These are phyloP conservation scores for Wickerhamiella parazyma DNA, from an alignment of 805 yeast species.

Conservation along the genomic window DNA sequence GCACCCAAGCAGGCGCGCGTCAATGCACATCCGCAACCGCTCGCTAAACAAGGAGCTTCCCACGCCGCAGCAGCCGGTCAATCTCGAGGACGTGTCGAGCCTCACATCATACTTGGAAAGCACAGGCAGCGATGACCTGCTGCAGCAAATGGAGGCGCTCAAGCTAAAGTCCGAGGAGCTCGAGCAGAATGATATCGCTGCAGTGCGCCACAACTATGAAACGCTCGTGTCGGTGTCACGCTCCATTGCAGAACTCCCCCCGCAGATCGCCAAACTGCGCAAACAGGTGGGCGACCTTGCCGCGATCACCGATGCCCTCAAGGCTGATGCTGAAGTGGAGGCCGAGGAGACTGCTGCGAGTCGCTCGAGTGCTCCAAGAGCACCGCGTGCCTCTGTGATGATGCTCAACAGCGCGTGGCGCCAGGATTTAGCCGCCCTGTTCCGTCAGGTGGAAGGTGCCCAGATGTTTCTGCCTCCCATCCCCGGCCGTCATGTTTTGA, in stretches of 20 bases:
- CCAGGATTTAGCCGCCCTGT: constrained; percentile 50
- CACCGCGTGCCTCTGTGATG: constrained; percentile 56
- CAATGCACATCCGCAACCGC: constrained; percentile 2
- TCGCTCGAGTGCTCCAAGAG: constrained; percentile 17
- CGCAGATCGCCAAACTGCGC: constrained; percentile 50
- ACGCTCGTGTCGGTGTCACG: constrained; percentile 27
- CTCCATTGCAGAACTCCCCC: constrained; percentile 49
- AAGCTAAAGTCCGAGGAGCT: constrained; percentile 13
- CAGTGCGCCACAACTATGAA: constrained; percentile 22
- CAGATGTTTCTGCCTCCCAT: constrained; percentile 60
- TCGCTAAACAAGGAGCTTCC: not conserved
- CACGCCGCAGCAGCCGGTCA: not conserved
- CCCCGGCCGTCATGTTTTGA: constrained; percentile 68
- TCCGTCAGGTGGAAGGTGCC: constrained; percentile 82
- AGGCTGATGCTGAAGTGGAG: constrained; percentile 39
- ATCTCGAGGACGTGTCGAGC: not conserved
- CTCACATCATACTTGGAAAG: not conserved
- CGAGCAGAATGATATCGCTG: constrained; percentile 19
- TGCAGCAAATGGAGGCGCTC: constrained; percentile 14
- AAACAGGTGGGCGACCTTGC: constrained; percentile 45
- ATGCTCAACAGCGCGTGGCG: constrained; percentile 76
- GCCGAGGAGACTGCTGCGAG: constrained; percentile 13
- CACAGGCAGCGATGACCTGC: constrained; percentile 11
- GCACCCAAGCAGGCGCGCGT: constrained; percentile 1
- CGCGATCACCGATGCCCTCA: constrained; percentile 45